Base-by-base conservation (phyloP, 1,284 basidiomycete species). In the Cutaneotrichosporon cyanovorans region DNA sequence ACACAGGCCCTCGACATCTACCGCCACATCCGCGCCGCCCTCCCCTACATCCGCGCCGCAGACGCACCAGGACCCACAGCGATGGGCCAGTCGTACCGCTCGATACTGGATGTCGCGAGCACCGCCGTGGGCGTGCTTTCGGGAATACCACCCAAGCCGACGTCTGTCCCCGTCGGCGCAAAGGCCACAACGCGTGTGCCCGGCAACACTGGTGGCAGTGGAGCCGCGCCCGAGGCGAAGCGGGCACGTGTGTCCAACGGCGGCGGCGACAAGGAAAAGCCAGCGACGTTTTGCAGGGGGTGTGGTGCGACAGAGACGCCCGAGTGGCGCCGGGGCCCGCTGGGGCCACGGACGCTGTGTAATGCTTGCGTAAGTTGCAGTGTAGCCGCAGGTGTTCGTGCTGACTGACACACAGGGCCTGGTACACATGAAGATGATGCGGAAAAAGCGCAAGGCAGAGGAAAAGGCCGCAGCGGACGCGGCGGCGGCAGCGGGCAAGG, bases 241-340 rank as follows among this genome's bases (percentile, higher is more conserved):
- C 32, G 48, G 11, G 19, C 39, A 19, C 35, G 55, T 14, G 25
- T 43, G 44, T 42, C 47, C 19, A 42, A 43, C 37, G 47, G 44
- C 31, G 47, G 44, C 31, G 39, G 31, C 18, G 53, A 50, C 9
- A 56, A 58, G 28, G 62, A 58, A 36, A 52, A 55, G 46, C 33
- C 53, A 3, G 40, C 56, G 2, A 60, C 65, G 1, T 60, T 53
- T 30, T 72, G 70, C 51, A 46, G 68, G 10, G 68, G 67, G 3
- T 72, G 70, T 42, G 65, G 65, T 15, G 66, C 68, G 15, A 72
- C 68, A 4, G 69, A 71, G 48, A 72, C 70, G 23, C 70, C 70
- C 6, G 70, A 72, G 50, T 72, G 70, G 70, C 56, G 70, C 23
- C 60, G 68, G 37, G 70, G 70, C 2, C 70, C 70, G 5, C 57